Conservation (phyloP, 225 moss, liverwort and hornwort genomes). For the Bryoerythrophyllum caledonicum region DNA sequence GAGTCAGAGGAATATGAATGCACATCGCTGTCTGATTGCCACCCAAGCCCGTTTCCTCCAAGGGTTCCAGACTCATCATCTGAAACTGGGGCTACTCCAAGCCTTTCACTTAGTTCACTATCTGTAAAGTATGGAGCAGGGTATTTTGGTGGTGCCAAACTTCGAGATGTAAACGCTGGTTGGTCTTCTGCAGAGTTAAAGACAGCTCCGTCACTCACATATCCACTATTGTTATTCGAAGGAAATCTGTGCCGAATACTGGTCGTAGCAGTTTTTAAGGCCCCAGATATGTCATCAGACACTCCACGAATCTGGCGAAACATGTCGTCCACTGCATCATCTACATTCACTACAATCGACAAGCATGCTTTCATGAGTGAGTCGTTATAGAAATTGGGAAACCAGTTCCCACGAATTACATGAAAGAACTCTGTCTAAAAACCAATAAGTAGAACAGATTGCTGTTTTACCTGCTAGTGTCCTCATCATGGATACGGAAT, state of each 20-base stretch:
- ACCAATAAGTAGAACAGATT: neutral
- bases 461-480: constrained; percentile 53
- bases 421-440: neutral
- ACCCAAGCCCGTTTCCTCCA: constrained; percentile 39
- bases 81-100: constrained; percentile 43
- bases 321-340: constrained; percentile 69
- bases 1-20: constrained; percentile 37
- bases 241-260: constrained; percentile 53
- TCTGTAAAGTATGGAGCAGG: constrained; percentile 32
- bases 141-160: constrained; percentile 27
- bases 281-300: constrained; percentile 64
- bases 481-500: constrained; percentile 59
- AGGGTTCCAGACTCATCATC: constrained; percentile 46
- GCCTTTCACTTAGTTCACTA: constrained; percentile 40
- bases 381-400: neutral
- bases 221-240: constrained; percentile 28
- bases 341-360: constrained; percentile 55
- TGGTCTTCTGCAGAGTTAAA: constrained; percentile 21
- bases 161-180: constrained; percentile 20
- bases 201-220: constrained; percentile 42
- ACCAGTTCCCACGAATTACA: neutral
- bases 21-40: constrained; percentile 58
- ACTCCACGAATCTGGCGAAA: constrained; percentile 75
- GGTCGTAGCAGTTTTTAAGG: constrained; percentile 48
- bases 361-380: constrained; percentile 17